These are phyloP conservation scores for Tylopilus subfusipes DNA, from an alignment of 768 basidiomycete species.

Conservation along the genomic window DNA sequence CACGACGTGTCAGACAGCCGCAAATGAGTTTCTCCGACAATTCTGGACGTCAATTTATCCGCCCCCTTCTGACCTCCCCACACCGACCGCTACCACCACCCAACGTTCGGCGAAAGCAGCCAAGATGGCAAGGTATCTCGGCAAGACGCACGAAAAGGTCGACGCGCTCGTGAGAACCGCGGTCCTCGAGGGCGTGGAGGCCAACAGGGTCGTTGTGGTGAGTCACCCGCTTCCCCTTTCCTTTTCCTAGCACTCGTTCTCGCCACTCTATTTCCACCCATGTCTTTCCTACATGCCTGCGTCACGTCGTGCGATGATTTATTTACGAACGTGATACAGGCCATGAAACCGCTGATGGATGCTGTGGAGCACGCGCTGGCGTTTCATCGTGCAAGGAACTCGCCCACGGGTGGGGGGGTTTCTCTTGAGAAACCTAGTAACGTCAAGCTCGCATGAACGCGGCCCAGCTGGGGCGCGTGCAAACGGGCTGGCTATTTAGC, in stretches of 20 bases:
- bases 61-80: conserved; percentile 54
- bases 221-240: conserved; percentile 24
- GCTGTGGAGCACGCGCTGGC: conserved; percentile 71
- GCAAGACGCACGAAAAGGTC: conserved; percentile 79
- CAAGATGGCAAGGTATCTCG: conserved; percentile 85
- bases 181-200: conserved; percentile 58
- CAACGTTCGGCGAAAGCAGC: conserved; percentile 76
- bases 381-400: conserved; percentile 46
- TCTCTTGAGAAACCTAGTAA: conserved; percentile 5
- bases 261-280: not conserved
- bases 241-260: too few species aligned
- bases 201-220: conserved; percentile 60
- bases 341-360: conserved; percentile 69
- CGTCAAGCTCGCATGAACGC: conserved; percentile 10
- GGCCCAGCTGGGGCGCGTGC: not conserved
- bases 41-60: conserved; percentile 92
- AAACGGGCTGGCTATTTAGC: not conserved
- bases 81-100: conserved; percentile 50
- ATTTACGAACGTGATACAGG: conserved; percentile 38
- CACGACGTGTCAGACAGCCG: conserved; percentile 86
- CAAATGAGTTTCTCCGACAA: conserved; percentile 94
- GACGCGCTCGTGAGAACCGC: conserved; percentile 67
- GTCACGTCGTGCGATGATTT: not conserved
- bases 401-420: conserved; percentile 9
- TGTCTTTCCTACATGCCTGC: not conserved